Base-by-base conservation (phyloP, 768 basidiomycete species). In the Vararia minispora region DNA sequence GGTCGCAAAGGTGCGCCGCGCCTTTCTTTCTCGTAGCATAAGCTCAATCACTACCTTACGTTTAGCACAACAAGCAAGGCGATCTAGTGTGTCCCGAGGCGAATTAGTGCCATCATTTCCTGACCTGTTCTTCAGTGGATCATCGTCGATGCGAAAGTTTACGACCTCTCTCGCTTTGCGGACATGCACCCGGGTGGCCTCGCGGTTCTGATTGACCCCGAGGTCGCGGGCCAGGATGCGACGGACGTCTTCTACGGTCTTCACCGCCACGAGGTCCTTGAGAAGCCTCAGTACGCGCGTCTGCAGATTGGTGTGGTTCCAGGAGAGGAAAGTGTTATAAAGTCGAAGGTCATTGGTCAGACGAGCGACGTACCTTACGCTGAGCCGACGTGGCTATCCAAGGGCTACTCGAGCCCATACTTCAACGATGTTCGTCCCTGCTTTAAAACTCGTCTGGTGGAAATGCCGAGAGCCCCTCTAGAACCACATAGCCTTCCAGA, bases 171-270 rank as follows among this genome's bases (percentile, higher is more conserved):
- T 27, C 76, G 72, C 43, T 95, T 98, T 50, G 79, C 76, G 17
- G 64, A 76, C 43, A 59, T 95, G 35, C 92, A 98, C 52, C 92
- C 89, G 74, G 71, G 91, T 37, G 90, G 91, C 8, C 55, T 72
- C 20, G 79, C 74, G 24, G 88, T 94, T 5, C 62, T 88, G 21
- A 71, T 71, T 46, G 73, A 78, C 14, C 59, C 71, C 8, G 59
- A 66, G 26, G 9, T 8, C 5, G 35, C 83, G 31, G 88, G 87
- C n/a, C 67, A 82, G 53, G 89, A 92, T 51, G 79, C 79, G 1
- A 92, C 88, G 0, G 80, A 86, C 25, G 69, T 71, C 5, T 94
- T 95, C 65, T 94, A 77, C 51, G 74, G 82, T 30, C 74, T 95
- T 35, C 91, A 95, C 53, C 71, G 86, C 13, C 71, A 76, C 36